Percentiles rank a stretch among this genome's conserved stretches.
These are phyloP conservation scores for Auriscalpium microsporum DNA, from an alignment of 768 basidiomycete species.

Conservation along the genomic window DNA sequence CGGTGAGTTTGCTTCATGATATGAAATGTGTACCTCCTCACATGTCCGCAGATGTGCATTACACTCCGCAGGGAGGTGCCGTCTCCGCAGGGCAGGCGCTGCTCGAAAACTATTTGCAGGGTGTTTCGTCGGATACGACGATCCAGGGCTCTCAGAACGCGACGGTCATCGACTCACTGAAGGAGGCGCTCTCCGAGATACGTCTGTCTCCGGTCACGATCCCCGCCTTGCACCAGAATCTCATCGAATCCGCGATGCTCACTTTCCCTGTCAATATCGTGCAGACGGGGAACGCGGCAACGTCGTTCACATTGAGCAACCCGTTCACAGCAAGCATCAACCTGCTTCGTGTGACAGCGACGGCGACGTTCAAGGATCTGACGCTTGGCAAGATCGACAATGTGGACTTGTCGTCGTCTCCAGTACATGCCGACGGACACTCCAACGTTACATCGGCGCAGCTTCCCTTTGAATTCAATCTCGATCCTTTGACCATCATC, in stretches of 20 bases:
- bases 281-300: conserved; percentile 49
- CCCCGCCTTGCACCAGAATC: conserved; percentile 52
- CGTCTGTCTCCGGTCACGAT: conserved; percentile 53
- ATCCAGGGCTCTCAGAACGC: conserved; percentile 49
- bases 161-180: conserved; percentile 53
- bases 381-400: conserved; percentile 51
- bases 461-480: conserved; percentile 56
- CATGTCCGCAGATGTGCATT: conserved; percentile 44
- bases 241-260: conserved; percentile 48
- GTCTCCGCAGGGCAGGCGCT: conserved; percentile 44
- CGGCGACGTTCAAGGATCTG: conserved; percentile 45
- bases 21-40: neutral
- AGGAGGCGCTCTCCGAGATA: conserved; percentile 53
- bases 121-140: conserved; percentile 42
- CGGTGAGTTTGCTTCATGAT: conserved; percentile 23
- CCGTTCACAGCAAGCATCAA: conserved; percentile 70
- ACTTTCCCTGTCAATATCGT: conserved; percentile 56
- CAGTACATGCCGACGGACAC: conserved; percentile 54
- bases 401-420: conserved; percentile 44
- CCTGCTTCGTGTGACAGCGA: conserved; percentile 44
- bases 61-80: conserved; percentile 46
- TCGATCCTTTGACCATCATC: conserved; percentile 55
- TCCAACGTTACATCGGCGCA: conserved; percentile 44
- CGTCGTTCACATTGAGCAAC: conserved; percentile 50
- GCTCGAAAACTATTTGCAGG: conserved; percentile 65